Evolutionary conservation across 129 eudicot genomes (phyloP).

Genomic region (Escallonia rubra): DNA sequence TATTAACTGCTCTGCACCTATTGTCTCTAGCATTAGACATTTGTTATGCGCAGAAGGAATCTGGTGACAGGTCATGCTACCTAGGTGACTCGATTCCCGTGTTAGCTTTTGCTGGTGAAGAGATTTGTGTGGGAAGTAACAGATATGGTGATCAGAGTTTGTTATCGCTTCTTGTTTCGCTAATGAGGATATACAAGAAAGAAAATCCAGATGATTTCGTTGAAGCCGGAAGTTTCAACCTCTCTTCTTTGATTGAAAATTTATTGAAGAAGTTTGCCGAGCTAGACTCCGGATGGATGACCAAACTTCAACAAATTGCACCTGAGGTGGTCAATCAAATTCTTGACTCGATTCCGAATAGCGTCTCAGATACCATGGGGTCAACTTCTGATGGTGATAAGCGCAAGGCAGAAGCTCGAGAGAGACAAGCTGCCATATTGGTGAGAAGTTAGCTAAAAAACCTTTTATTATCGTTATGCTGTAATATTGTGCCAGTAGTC

Average conservation of each 20-base stretch:
- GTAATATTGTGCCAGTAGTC: too few species aligned
- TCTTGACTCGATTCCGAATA: slow-evolving; percentile 21
- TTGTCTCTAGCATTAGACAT: slow-evolving; percentile 72
- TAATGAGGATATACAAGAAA: slow-evolving; percentile 73
- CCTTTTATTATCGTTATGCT: too few species aligned
- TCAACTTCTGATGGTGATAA: slow-evolving; percentile 62
- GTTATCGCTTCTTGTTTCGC: slow-evolving; percentile 78
- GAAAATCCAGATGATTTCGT: slow-evolving; percentile 32
- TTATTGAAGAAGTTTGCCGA: slow-evolving; percentile 82
- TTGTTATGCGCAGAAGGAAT: slow-evolving; percentile 43
- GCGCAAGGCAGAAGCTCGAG: slow-evolving; percentile 89
- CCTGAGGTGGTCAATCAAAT: slow-evolving; percentile 73
- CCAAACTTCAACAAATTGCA: slow-evolving; percentile 48
- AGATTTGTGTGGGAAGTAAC: slow-evolving; percentile 33
- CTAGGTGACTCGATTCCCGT: slow-evolving; percentile 46
- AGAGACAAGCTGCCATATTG: slow-evolving; percentile 97
- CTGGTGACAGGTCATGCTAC: slow-evolving; percentile 38
- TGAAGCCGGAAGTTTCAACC: slow-evolving; percentile 66
- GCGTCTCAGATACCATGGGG: slow-evolving; percentile 23
- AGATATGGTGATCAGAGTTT: slow-evolving; percentile 61
- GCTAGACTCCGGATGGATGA: slow-evolving; percentile 62
- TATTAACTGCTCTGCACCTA: slow-evolving; percentile 74
- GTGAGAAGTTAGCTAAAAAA: slow-evolving; percentile 24
- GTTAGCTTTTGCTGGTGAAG: slow-evolving; percentile 76
- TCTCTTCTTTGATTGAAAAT: slow-evolving; percentile 57